Evolutionary conservation across 257 asterid species (phyloP).

Genomic region (Sherardia arvensis): DNA sequence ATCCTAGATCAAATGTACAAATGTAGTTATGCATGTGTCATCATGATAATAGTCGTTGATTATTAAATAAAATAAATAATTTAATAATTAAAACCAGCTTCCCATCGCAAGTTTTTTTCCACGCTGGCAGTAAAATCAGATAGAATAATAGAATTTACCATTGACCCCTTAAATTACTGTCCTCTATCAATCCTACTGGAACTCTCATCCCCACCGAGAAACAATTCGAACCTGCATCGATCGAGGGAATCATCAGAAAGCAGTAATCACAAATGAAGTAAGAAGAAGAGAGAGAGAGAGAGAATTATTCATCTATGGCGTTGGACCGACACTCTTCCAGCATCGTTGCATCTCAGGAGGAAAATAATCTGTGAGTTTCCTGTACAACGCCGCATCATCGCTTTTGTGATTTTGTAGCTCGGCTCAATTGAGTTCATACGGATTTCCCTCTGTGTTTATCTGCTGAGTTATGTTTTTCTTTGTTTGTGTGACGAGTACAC

Average conservation of each 20-base stretch:
- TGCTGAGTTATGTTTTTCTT: not conserved
- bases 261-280: not conserved
- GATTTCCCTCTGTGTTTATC: not conserved
- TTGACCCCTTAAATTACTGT: not conserved
- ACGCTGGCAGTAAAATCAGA: not conserved
- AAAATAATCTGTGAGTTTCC: conserved; percentile 47
- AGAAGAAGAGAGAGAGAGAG: not conserved
- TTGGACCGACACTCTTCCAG: conserved; percentile 15
- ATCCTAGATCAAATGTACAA: too few species aligned
- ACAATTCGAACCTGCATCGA: not conserved
- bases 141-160: conserved; percentile 9
- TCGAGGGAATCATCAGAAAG: not conserved
- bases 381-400: not conserved
- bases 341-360: conserved; percentile 25
- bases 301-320: conserved; percentile 10
- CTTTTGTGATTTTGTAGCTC: not conserved
- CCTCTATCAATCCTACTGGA: not conserved
- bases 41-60: too few species aligned
- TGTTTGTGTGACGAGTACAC: not conserved
- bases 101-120: not conserved
- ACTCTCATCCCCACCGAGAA: not conserved
- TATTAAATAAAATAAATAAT: too few species aligned
- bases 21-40: too few species aligned
- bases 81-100: not conserved
- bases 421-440: not conserved